These are phyloP conservation scores for Kentomonas sorsogonicus DNA, from an alignment of 208 protist genomes.

Conservation along the genomic window DNA sequence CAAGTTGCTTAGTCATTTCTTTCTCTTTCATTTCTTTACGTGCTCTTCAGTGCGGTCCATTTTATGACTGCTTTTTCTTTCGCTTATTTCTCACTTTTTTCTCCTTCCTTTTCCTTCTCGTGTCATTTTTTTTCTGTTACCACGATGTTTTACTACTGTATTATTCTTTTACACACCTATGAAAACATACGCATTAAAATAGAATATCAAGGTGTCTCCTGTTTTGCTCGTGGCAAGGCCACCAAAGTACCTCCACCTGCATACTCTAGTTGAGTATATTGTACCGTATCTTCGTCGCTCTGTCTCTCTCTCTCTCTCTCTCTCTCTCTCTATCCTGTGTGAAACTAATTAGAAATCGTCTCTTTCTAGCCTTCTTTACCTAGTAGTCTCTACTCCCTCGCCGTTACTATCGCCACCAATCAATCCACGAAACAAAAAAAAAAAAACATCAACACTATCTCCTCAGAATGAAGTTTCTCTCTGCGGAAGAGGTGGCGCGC, in stretches of 20 bases:
- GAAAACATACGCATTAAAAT: too few species aligned
- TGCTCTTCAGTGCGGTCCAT: too few species aligned
- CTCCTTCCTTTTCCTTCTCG: background rate
- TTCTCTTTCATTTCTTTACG: background rate
- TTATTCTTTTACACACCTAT: too few species aligned
- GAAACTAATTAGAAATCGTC: background rate
- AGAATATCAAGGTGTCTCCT: too few species aligned
- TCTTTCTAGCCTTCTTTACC: background rate
- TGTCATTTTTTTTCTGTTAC: too few species aligned
- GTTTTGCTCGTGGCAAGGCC: too few species aligned
- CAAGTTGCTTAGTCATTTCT: background rate
- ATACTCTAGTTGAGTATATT: too few species aligned
- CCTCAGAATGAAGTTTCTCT: background rate
- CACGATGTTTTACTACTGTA: too few species aligned
- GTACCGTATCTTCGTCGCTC: background rate
- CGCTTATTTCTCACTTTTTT: slow-evolving; percentile 4
- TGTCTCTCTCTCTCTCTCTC: background rate
- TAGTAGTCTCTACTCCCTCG: background rate
- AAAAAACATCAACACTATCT: background rate
- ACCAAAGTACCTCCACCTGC: too few species aligned
- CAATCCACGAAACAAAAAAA: slow-evolving; percentile 2
- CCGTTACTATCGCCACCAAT: background rate
- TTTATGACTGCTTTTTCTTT: background rate
- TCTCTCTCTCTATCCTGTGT: background rate
- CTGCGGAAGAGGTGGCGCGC: too few species aligned